Base-by-base conservation (phyloP, 768 basidiomycete species). In the Lyophyllum atratum region DNA sequence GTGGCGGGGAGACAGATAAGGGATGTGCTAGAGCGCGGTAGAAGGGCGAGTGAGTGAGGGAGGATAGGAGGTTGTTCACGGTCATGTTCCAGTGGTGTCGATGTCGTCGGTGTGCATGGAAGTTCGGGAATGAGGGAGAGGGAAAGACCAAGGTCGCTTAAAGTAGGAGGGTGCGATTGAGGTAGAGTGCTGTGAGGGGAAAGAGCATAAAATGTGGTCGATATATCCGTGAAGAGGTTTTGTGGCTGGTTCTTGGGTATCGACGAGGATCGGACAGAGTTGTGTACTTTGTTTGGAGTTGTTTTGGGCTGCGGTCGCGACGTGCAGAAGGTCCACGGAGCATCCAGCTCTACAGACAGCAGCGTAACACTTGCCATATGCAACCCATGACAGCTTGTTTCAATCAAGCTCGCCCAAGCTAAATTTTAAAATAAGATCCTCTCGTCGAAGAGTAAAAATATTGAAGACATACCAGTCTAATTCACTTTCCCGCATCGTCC, bases 341-440 rank as follows among this genome's bases (percentile, higher is more conserved):
- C 74, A 56, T 81, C 80, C 12, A 75, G 75, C 31, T 91, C 85
- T 1, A 85, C 85, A 53, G 82, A 83, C 19, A 86, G 64, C 1
- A 93, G 58, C 7, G 81, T 80, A 47, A 90, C 79, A 60, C 89
- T 86, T 22, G 86, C 65, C 11, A 83, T 77, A 1, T 78, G 76
- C n/a, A 81, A 70, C 33, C 79, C 77, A 6, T 64, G 69, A 52
- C 71, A 74, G 8, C 74, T 70, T 24, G 69, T 71, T 1, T 79
- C 75, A 22, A 90, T 70, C 59, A 83, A 79, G 10, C 68, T 72
- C 33, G 76, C 76, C 92, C 92, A 93, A 47, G 84, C 92, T 93
- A 62, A n/a, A 37, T 29, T 52, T 15, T 11, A 21, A 51, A 46
- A 40, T 62, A 25, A n/a, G 61, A 49, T 47, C 19, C 17, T 28